phyloP scores from a whole-genome alignment of 2,329 filamentous ascomycete genomes.

The Plectosphaerella sp. region DNA sequence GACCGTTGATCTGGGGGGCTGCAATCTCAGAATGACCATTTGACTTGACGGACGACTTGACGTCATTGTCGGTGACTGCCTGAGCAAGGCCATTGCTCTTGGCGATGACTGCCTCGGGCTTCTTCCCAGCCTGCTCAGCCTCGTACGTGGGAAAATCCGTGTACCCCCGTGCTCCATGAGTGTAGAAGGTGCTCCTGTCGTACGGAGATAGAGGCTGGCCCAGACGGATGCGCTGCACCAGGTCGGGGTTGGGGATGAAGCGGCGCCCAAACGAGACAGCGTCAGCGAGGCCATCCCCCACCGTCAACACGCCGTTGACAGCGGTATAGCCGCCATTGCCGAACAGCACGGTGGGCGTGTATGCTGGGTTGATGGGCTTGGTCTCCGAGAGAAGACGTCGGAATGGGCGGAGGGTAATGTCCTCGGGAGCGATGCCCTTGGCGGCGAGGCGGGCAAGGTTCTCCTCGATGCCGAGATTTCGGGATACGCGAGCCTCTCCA shows the following conservation, averaged over 20 bases:
- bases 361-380: no score
- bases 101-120: background rate
- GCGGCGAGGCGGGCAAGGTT: no score
- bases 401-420: no score
- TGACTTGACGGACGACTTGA: no score
- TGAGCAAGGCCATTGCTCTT: no score
- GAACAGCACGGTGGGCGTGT: no score
- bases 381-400: no score
- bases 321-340: constrained; percentile 4
- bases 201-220: constrained; percentile 16
- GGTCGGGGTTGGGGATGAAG: constrained; percentile 22
- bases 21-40: no score
- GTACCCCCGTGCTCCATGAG: constrained; percentile 22
- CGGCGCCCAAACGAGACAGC: constrained; percentile 28
- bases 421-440: no score
- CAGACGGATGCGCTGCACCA: constrained; percentile 19
- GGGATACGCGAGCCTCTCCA: constrained; percentile 48
- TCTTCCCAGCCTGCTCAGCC: constrained; percentile 1
- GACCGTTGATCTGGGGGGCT: no score
- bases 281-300: constrained; percentile 27
- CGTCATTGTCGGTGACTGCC: no score
- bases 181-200: constrained; percentile 23
- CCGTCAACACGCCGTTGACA: constrained; percentile 32
- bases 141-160: constrained; percentile 30
- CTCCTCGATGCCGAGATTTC: constrained; percentile 19